Conservation (phyloP, 2,329 filamentous ascomycete species). For the Talaromyces sp. region DNA sequence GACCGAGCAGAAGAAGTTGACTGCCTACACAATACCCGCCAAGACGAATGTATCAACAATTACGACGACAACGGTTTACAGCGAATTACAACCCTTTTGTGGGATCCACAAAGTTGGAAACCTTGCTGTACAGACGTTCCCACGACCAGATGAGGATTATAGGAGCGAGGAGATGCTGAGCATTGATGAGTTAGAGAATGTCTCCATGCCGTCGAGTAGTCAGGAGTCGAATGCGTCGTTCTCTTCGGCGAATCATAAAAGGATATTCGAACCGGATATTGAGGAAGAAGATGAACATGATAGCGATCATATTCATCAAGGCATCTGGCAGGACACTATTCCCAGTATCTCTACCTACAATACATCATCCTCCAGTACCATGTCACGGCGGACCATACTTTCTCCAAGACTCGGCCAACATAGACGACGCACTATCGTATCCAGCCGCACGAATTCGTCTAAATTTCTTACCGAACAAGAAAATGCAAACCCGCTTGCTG, state of each 20-base stretch:
- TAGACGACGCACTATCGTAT: conserved; percentile 19
- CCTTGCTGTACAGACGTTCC: conserved; percentile 55
- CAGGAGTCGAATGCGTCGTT: conserved; percentile 34
- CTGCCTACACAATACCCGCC: conserved; percentile 18
- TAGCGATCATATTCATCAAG: conserved; percentile 18
- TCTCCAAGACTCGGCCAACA: conserved; percentile 31
- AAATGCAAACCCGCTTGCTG: conserved; percentile 23
- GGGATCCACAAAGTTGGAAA: conserved; percentile 74
- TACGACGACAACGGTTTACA: conserved; percentile 27
- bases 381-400: conserved; percentile 29
- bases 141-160: conserved; percentile 30
- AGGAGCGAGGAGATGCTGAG: conserved; percentile 25
- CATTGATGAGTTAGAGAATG: conserved; percentile 35
- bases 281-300: conserved; percentile 35
- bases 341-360: background rate
- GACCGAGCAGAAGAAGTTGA: conserved; percentile 48
- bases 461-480: conserved; percentile 28
- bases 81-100: conserved; percentile 74
- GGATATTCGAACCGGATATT: conserved; percentile 38
- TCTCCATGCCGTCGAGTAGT: conserved; percentile 40
- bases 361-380: background rate
- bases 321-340: conserved; percentile 23
- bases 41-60: background rate
- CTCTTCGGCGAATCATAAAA: conserved; percentile 34
- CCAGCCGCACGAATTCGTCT: conserved; percentile 15